phyloP scores from a whole-genome alignment of 108 stramenopile species.

The Cyclotella baltica region DNA sequence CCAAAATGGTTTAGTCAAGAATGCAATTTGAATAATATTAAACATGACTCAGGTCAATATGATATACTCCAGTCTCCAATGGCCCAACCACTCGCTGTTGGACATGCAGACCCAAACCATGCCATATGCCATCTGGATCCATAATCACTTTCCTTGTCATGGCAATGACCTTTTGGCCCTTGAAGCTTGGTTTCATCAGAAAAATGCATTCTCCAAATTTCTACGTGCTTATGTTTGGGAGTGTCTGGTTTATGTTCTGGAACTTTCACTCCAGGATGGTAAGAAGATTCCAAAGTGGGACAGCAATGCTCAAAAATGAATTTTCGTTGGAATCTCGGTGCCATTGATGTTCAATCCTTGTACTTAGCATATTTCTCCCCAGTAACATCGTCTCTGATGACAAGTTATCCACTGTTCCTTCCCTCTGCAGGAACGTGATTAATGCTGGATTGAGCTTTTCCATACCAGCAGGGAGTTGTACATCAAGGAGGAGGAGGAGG shows the following conservation, averaged over 20 bases:
- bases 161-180: slow-evolving; percentile 36
- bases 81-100: slow-evolving; percentile 37
- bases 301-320: slow-evolving; percentile 48
- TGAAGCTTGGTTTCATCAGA: slow-evolving; percentile 10
- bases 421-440: slow-evolving; percentile 10
- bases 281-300: slow-evolving; percentile 72
- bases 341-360: slow-evolving; percentile 38
- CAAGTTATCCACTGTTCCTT: slow-evolving; percentile 38
- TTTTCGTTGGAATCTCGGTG: slow-evolving; percentile 36
- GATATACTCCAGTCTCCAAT: slow-evolving; percentile 40
- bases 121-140: slow-evolving; percentile 41
- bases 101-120: slow-evolving; percentile 57
- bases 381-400: slow-evolving; percentile 62
- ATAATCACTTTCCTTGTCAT: slow-evolving; percentile 33
- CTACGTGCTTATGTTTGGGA: slow-evolving; percentile 50
- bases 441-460: not conserved
- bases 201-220: slow-evolving; percentile 21
- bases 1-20: slow-evolving; percentile 57
- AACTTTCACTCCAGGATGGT: slow-evolving; percentile 64
- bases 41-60: slow-evolving; percentile 51
- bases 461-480: not conserved
- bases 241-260: too few relatives aligned
- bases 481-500: not conserved
- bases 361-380: slow-evolving; percentile 53
- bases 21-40: slow-evolving; percentile 9